A percentile compares a stretch with the other conserved stretches of the same genome.
Evolutionary conservation across 371 early-diverging fungal genomes (phyloP).

Genomic region (Parasitella parasitica): DNA sequence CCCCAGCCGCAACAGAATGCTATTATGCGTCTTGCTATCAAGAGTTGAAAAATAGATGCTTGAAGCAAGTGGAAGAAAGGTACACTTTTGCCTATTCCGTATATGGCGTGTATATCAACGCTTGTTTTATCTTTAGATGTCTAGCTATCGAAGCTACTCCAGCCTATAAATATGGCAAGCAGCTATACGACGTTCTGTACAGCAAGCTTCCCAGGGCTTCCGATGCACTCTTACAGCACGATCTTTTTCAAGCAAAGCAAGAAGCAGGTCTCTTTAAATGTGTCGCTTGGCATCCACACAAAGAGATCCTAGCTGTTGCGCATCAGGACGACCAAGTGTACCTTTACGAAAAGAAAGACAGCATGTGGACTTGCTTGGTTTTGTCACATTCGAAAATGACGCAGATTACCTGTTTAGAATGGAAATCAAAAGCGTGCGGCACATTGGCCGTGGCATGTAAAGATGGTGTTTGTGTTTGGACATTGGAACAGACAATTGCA

Average conservation of each 20-base stretch:
- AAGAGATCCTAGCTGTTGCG: conserved; percentile 51
- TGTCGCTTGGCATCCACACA: conserved; percentile 61
- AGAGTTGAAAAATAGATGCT: background rate
- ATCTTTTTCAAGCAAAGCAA: background rate
- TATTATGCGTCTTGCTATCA: background rate
- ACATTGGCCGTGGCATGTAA: conserved; percentile 58
- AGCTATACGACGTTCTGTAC: conserved; percentile 1
- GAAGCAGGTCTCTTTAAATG: conserved; percentile 7
- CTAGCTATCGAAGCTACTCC: conserved; percentile 6
- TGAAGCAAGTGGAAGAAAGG: conserved; percentile 9
- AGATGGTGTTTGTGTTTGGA: conserved; percentile 60
- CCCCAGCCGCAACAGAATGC: background rate
- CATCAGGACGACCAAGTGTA: conserved; percentile 47
- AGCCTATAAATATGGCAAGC: conserved; percentile 10
- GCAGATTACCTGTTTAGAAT: conserved; percentile 54
- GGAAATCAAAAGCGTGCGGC: conserved; percentile 49
- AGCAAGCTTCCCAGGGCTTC: background rate
- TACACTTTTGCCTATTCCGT: no score
- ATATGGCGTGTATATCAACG: no score
- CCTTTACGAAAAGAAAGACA: conserved; percentile 44
- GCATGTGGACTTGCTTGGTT: conserved; percentile 39
- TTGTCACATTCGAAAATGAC: conserved; percentile 47
- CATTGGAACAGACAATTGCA: conserved; percentile 6
- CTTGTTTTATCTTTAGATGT: no score
- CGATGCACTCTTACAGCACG: background rate